These are phyloP conservation scores for Omphalotus olearius DNA, from an alignment of 1,284 basidiomycete genomes.

Conservation along the genomic window DNA sequence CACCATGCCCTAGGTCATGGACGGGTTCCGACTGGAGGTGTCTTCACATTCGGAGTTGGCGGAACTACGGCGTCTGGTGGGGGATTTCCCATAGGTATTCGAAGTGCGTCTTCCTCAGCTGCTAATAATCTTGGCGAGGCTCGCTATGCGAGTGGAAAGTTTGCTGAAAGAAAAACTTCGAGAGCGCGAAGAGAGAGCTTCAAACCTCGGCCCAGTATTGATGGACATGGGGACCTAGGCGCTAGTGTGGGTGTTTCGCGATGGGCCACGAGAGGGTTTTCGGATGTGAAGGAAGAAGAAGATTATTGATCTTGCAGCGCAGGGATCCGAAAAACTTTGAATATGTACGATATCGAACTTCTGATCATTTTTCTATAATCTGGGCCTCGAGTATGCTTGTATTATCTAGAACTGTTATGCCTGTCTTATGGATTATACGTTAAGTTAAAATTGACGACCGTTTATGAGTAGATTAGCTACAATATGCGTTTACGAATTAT, in stretches of 20 bases:
- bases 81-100: conserved; percentile 14
- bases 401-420: too few species aligned
- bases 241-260: background rate
- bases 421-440: too few species aligned
- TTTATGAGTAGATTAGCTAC: too few species aligned
- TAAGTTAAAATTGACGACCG: too few species aligned
- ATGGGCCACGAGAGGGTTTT: conserved; percentile 9
- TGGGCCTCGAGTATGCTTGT: too few species aligned
- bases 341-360: too few species aligned
- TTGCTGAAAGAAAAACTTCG: conserved; percentile 40
- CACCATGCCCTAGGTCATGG: conserved; percentile 52
- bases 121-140: conserved; percentile 1
- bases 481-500: too few species aligned
- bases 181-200: conserved; percentile 67
- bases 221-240: conserved; percentile 24
- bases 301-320: conserved; percentile 14
- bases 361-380: too few species aligned
- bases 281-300: conserved; percentile 29
- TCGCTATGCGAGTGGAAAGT: conserved; percentile 15
- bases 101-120: conserved; percentile 11
- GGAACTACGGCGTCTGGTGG: conserved; percentile 15
- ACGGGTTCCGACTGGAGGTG: conserved; percentile 30
- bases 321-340: too few species aligned
- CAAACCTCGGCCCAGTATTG: conserved; percentile 68
- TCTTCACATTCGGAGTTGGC: conserved; percentile 12